Evolutionary conservation across 176 grass and related monocot species (phyloP).

Genomic region (Carex cristatella): DNA sequence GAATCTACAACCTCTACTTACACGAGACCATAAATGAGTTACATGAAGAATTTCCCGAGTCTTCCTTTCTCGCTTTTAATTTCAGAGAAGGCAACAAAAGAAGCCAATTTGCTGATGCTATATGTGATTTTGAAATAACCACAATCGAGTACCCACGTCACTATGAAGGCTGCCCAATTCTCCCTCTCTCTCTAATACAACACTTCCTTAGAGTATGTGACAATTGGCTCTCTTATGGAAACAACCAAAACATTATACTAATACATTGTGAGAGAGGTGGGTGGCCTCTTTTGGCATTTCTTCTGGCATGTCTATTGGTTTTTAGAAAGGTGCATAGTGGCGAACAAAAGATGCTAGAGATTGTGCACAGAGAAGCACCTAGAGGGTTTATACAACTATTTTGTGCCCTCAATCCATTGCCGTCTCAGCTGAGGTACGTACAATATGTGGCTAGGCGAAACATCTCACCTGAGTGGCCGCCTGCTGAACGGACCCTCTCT

Average conservation of each 20-base stretch:
- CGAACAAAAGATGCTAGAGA: constrained; percentile 84
- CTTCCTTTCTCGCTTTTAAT: constrained; percentile 86
- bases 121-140: constrained; percentile 66
- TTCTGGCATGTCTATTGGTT: constrained; percentile 81
- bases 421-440: constrained; percentile 89
- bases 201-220: constrained; percentile 83
- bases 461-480: constrained; percentile 86
- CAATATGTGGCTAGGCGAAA: constrained; percentile 94
- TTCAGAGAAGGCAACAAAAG: constrained; percentile 91
- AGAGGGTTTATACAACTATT: constrained; percentile 92
- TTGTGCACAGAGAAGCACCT: constrained; percentile 83
- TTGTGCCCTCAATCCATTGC: constrained; percentile 86
- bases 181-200: constrained; percentile 81
- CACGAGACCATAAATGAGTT: constrained; percentile 75
- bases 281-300: constrained; percentile 91
- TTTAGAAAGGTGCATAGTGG: constrained; percentile 73
- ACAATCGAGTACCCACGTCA: constrained; percentile 88
- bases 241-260: constrained; percentile 77
- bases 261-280: constrained; percentile 93
- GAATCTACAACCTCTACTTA: constrained; percentile 85
- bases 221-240: constrained; percentile 62
- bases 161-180: constrained; percentile 90
- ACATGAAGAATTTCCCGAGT: constrained; percentile 71
- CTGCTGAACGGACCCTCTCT: constrained; percentile 76
- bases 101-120: constrained; percentile 79